phyloP scores from a whole-genome alignment of 1,139 yeast species.

The Yarrowia galli region DNA sequence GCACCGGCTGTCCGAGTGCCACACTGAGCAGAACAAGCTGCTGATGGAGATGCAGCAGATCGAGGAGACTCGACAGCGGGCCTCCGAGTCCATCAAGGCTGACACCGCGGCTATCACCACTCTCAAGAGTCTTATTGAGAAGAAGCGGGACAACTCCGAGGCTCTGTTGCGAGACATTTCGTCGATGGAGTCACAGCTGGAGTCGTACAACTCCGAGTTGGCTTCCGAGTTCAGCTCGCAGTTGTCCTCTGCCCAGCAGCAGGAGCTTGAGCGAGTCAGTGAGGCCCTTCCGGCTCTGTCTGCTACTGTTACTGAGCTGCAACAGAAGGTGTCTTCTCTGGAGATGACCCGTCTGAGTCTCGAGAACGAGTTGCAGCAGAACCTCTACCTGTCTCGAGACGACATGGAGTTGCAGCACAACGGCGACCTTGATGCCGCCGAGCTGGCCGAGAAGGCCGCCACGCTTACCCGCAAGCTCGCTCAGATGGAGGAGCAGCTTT shows the following conservation, averaged over 20 bases:
- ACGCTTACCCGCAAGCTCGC: constrained; percentile 32
- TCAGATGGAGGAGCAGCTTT: constrained; percentile 46
- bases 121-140: constrained; percentile 42
- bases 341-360: constrained; percentile 56
- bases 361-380: constrained; percentile 60
- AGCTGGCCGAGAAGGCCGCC: constrained; percentile 51
- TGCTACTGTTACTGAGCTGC: not conserved
- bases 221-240: constrained; percentile 62
- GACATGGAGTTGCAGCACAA: constrained; percentile 47
- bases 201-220: constrained; percentile 61
- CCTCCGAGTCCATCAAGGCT: constrained; percentile 40
- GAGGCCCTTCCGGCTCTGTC: not conserved
- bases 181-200: constrained; percentile 44
- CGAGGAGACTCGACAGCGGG: constrained; percentile 44
- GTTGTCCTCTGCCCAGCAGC: constrained; percentile 58
- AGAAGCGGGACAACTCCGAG: constrained; percentile 46
- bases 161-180: constrained; percentile 49
- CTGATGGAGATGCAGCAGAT: constrained; percentile 32
- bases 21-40: constrained; percentile 8
- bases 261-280: constrained; percentile 50
- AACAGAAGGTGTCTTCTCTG: constrained; percentile 53
- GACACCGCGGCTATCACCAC: constrained; percentile 41
- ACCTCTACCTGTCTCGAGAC: constrained; percentile 56
- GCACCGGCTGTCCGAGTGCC: constrained; percentile 24
- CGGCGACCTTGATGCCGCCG: constrained; percentile 40